Percentiles rank a stretch among this genome's conserved stretches.
phyloP scores from a whole-genome alignment of 108 stramenopile genomes.

The Nannochloropsis oceanica region DNA sequence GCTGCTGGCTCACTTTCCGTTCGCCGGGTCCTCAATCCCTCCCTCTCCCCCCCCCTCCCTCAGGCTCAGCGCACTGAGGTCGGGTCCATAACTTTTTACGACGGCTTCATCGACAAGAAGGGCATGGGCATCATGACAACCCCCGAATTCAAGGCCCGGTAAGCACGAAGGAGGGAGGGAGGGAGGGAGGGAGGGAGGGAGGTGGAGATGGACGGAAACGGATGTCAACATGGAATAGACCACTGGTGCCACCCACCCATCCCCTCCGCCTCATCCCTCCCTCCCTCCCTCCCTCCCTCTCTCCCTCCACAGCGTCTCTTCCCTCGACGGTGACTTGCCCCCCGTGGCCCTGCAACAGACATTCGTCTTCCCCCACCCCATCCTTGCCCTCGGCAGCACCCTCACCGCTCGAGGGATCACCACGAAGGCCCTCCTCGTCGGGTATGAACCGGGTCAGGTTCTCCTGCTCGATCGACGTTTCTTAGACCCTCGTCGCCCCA shows the following conservation, averaged over 20 bases:
- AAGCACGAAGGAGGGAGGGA: neutral
- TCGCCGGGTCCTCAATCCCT: too few relatives aligned
- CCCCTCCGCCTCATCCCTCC: neutral
- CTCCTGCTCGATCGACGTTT: slow-evolving; percentile 47
- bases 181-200: too few relatives aligned
- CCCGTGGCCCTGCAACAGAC: slow-evolving; percentile 72
- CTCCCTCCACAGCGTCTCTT: neutral
- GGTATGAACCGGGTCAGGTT: slow-evolving; percentile 54
- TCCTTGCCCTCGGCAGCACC: slow-evolving; percentile 73
- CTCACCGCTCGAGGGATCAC: slow-evolving; percentile 73
- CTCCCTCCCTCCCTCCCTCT: neutral
- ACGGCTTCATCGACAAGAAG: slow-evolving; percentile 82
- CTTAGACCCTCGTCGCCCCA: slow-evolving; percentile 76
- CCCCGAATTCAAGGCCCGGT: neutral
- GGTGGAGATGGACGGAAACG: too few relatives aligned
- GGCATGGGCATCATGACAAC: slow-evolving; percentile 65
- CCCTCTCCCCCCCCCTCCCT: neutral
- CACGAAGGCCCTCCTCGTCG: slow-evolving; percentile 57
- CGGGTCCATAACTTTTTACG: slow-evolving; percentile 69
- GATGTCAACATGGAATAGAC: neutral
- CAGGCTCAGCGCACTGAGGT: slow-evolving; percentile 1
- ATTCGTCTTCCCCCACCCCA: slow-evolving; percentile 54
- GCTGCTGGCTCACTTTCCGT: too few relatives aligned
- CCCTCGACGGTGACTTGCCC: neutral
- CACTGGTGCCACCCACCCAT: neutral